Evolutionary conservation across 192 early-diverging fungal genomes (phyloP).

Genomic region (Entomortierella beljakovae): DNA sequence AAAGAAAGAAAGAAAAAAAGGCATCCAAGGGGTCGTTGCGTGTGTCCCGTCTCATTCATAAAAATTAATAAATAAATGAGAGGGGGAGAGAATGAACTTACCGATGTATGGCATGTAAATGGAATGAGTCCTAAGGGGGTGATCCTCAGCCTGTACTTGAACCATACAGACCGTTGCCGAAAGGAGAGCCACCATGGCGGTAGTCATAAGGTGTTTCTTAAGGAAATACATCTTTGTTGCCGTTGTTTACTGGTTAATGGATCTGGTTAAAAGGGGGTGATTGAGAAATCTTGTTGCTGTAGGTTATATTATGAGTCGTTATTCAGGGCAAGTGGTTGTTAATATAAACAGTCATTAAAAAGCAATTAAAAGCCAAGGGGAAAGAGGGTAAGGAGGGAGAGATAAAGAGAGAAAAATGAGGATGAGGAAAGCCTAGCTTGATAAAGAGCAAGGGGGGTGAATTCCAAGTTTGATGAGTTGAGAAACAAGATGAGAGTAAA

Average conservation of each 20-base stretch:
- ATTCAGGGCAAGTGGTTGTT: too few species aligned
- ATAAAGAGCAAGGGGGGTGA: too few species aligned
- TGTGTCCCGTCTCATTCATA: too few species aligned
- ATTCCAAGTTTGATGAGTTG: too few species aligned
- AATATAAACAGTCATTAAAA: too few species aligned
- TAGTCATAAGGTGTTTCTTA: conserved; percentile 30
- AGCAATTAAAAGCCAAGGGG: too few species aligned
- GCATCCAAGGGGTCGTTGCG: conserved; percentile 3
- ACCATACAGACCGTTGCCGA: conserved; percentile 15
- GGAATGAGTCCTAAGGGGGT: conserved; percentile 57
- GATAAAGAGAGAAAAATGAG: too few species aligned
- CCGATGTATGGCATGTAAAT: conserved; percentile 69
- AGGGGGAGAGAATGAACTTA: conserved; percentile 19
- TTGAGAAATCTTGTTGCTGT: not conserved
- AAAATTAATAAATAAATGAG: not conserved
- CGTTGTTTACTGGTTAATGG: not conserved
- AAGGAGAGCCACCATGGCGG: conserved; percentile 6
- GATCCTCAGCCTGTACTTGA: conserved; percentile 4
- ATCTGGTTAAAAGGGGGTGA: not conserved
- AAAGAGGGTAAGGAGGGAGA: too few species aligned
- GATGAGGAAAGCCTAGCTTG: too few species aligned
- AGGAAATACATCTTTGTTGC: conserved; percentile 14
- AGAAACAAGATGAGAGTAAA: too few species aligned
- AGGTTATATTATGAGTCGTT: not conserved
- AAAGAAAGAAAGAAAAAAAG: not conserved